These are phyloP conservation scores for Pleurotus pulmonarius DNA, from an alignment of 768 basidiomycete genomes.

Conservation along the genomic window DNA sequence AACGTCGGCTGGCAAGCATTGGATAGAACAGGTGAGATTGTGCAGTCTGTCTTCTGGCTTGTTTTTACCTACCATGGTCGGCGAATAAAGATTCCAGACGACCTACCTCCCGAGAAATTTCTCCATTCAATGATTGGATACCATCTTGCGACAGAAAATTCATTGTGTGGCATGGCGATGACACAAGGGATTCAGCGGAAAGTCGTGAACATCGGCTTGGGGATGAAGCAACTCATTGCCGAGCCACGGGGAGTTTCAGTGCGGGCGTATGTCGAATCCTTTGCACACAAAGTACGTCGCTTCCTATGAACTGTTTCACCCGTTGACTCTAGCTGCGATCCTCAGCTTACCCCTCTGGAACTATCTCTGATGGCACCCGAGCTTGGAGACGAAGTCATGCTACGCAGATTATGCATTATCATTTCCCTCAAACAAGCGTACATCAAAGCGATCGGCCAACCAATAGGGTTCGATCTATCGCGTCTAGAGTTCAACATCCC, in stretches of 20 bases:
- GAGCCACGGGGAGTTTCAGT: slow-evolving; percentile 59
- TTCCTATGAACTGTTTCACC: background rate
- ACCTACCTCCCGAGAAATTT: slow-evolving; percentile 60
- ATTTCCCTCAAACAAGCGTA: slow-evolving; percentile 80
- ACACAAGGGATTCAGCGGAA: slow-evolving; percentile 72
- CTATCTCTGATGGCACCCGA: slow-evolving; percentile 47
- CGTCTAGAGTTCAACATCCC: slow-evolving; percentile 80
- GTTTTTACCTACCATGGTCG: background rate
- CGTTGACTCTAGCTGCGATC: background rate
- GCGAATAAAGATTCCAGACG: slow-evolving; percentile 44
- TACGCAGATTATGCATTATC: slow-evolving; percentile 74
- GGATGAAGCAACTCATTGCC: slow-evolving; percentile 63
- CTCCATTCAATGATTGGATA: slow-evolving; percentile 79
- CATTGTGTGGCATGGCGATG: slow-evolving; percentile 81
- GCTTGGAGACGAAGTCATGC: slow-evolving; percentile 56
- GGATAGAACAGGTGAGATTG: slow-evolving; percentile 69
- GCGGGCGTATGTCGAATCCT: slow-evolving; percentile 62
- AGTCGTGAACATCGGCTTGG: slow-evolving; percentile 81
- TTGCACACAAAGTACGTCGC: slow-evolving; percentile 67
- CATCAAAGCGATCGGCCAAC: slow-evolving; percentile 81
- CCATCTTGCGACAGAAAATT: slow-evolving; percentile 64
- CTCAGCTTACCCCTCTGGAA: slow-evolving; percentile 38
- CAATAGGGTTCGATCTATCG: slow-evolving; percentile 75
- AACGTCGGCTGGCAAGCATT: slow-evolving; percentile 65
- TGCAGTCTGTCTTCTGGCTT: no score